phyloP scores from a whole-genome alignment of 1,139 yeast species.

The Kurtzmaniella quercitrusa region DNA sequence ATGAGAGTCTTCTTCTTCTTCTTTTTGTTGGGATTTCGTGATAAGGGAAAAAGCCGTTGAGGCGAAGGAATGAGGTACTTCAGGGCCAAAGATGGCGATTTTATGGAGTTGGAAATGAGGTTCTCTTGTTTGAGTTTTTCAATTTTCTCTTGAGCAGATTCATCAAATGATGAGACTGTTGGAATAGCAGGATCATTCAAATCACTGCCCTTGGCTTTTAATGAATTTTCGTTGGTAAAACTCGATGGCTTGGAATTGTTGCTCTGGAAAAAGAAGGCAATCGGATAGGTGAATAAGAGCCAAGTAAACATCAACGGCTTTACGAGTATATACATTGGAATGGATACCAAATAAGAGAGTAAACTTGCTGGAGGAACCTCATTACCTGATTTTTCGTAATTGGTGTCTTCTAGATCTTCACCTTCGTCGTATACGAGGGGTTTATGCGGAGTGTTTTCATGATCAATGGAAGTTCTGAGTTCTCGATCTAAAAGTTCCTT shows the following conservation, averaged over 20 bases:
- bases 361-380: conserved; percentile 18
- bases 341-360: conserved; percentile 22
- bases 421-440: conserved; percentile 10
- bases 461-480: conserved; percentile 9
- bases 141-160: conserved; percentile 30
- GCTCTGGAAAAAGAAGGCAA: conserved; percentile 30
- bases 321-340: conserved; percentile 39
- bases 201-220: conserved; percentile 3
- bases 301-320: conserved; percentile 44
- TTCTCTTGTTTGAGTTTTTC: conserved; percentile 40
- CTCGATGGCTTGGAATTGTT: conserved; percentile 6
- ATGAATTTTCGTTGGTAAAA: conserved; percentile 6
- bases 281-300: conserved; percentile 47
- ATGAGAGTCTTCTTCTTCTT: conserved; percentile 63
- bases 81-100: conserved; percentile 54
- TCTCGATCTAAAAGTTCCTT: conserved; percentile 5
- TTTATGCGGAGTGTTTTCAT: conserved; percentile 7
- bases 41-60: conserved; percentile 40
- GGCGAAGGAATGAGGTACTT: conserved; percentile 49
- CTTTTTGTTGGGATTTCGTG: conserved; percentile 36
- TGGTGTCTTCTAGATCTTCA: conserved; percentile 2
- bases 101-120: conserved; percentile 42
- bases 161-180: conserved; percentile 10
- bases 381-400: conserved; percentile 3
- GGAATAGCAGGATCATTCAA: conserved; percentile 6